Evolutionary conservation across 2,329 filamentous ascomycete genomes (phyloP).

Genomic region (Xylariaceae sp.): DNA sequence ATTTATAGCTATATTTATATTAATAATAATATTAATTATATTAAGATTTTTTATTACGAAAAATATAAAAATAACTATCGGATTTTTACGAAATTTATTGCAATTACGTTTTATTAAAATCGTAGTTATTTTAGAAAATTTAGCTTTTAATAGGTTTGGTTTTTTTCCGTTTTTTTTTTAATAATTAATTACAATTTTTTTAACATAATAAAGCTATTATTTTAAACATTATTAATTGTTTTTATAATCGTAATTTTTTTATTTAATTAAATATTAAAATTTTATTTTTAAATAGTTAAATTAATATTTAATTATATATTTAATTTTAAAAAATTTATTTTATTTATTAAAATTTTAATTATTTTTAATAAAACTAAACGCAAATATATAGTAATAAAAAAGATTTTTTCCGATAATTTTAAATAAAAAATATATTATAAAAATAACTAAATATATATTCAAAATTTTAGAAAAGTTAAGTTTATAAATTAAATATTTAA

Average conservation of each 20-base stretch:
- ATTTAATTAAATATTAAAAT: slow-evolving; percentile 1
- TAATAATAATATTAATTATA: not conserved
- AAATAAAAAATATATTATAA: not conserved
- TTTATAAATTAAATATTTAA: not conserved
- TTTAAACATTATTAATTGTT: not conserved
- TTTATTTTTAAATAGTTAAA: not conserved
- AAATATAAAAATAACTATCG: too few relatives aligned
- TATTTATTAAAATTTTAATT: slow-evolving; percentile 1
- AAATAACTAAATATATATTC: slow-evolving; percentile 3
- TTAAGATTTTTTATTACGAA: not conserved
- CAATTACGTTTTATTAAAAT: not conserved
- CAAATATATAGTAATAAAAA: not conserved
- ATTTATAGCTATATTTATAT: not conserved
- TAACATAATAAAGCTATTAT: not conserved
- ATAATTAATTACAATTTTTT: not conserved
- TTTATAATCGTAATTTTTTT: slow-evolving; percentile 2
- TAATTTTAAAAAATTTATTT: not conserved
- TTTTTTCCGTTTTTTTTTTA: not conserved
- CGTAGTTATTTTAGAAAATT: not conserved
- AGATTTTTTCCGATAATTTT: not conserved
- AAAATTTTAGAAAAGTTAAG: not conserved
- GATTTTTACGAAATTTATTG: too few relatives aligned
- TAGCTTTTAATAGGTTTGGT: too few relatives aligned
- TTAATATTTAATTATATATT: not conserved
- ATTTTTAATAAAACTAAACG: not conserved